A percentile compares a stretch with the other conserved stretches of the same genome.
Evolutionary conservation across 2,329 filamentous ascomycete genomes (phyloP).

Genomic region (Rutstroemia sp.): DNA sequence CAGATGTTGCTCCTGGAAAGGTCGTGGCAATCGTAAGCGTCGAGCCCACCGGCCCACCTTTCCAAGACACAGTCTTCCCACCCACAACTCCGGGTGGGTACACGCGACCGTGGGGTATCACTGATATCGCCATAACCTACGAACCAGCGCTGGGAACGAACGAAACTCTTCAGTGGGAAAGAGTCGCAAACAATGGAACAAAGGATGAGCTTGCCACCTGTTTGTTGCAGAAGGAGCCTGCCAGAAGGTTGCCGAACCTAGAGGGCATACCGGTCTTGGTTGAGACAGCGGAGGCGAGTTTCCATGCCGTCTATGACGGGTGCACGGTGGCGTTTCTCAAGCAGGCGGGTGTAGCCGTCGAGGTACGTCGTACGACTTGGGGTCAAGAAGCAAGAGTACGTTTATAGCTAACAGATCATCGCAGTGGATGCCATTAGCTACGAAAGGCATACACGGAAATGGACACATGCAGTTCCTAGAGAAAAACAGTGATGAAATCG

Average conservation of each 20-base stretch:
- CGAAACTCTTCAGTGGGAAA: not conserved
- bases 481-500: slow-evolving; percentile 38
- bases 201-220: slow-evolving; percentile 10
- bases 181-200: not conserved
- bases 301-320: slow-evolving; percentile 40
- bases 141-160: not conserved
- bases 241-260: slow-evolving; percentile 32
- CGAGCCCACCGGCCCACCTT: slow-evolving; percentile 42
- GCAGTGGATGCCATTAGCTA: slow-evolving; percentile 32
- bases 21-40: slow-evolving; percentile 37
- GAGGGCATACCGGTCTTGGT: slow-evolving; percentile 31
- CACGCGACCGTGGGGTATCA: slow-evolving; percentile 37
- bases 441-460: slow-evolving; percentile 37
- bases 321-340: slow-evolving; percentile 35
- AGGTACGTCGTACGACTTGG: too few relatives aligned
- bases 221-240: slow-evolving; percentile 32
- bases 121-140: slow-evolving; percentile 42
- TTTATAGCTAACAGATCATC: too few relatives aligned
- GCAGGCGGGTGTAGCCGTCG: slow-evolving; percentile 35
- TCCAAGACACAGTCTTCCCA: slow-evolving; percentile 31
- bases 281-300: slow-evolving; percentile 37
- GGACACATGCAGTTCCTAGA: slow-evolving; percentile 43
- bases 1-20: slow-evolving; percentile 36
- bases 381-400: too few relatives aligned
- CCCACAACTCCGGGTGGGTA: slow-evolving; percentile 21